Evolutionary conservation across 2,329 filamentous ascomycete species (phyloP).

Genomic region (Diaporthe sp.): DNA sequence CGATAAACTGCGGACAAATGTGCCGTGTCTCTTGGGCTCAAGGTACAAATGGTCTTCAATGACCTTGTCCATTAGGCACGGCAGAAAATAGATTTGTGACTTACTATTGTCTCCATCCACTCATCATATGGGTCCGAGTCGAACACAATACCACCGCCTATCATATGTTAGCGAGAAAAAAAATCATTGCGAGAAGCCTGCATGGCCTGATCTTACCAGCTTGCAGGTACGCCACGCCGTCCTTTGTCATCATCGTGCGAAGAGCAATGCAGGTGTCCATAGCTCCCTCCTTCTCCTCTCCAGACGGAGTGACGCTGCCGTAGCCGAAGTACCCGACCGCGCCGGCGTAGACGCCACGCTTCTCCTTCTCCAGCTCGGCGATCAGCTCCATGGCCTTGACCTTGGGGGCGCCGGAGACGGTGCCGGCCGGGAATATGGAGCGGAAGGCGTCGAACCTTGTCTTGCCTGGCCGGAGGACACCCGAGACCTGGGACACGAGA

Average conservation of each 20-base stretch:
- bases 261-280: constrained; percentile 91
- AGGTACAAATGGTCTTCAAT: background rate
- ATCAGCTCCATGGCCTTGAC: constrained; percentile 98
- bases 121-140: constrained; percentile 93
- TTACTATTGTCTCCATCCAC: constrained; percentile 86
- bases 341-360: constrained; percentile 94
- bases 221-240: constrained; percentile 92
- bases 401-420: constrained; percentile 95
- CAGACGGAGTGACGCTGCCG: constrained; percentile 75
- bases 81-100: background rate
- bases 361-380: constrained; percentile 92
- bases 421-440: constrained; percentile 96
- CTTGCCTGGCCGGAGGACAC: constrained; percentile 84
- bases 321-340: constrained; percentile 98
- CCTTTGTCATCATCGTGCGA: constrained; percentile 94
- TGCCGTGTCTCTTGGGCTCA: no score
- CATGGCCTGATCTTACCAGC: constrained; percentile 62
- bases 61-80: background rate
- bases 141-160: constrained; percentile 90
- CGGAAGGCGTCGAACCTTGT: constrained; percentile 96
- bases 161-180: background rate
- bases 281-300: constrained; percentile 78
- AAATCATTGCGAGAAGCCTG: background rate
- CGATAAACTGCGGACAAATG: background rate
- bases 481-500: constrained; percentile 94